Conservation (phyloP, 108 stramenopile species). For the Nannochloropsis granulata region DNA sequence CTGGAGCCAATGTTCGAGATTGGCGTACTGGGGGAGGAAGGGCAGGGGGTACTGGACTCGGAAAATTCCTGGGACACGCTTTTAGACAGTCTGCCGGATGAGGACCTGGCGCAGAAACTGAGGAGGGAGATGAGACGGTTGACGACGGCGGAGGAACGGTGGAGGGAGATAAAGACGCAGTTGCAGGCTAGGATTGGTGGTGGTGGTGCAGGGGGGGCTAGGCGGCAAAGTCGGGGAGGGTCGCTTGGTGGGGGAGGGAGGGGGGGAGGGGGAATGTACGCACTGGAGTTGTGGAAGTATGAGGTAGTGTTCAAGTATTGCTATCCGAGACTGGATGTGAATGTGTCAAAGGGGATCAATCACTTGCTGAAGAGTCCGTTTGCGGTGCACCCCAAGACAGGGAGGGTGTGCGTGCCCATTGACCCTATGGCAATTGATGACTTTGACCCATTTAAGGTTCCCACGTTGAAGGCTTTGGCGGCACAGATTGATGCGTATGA, state of each 20-base stretch:
- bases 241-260: neutral
- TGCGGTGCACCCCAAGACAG: slow-evolving; percentile 92
- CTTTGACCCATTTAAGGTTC: slow-evolving; percentile 47
- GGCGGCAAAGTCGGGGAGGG: neutral
- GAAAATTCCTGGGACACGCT: slow-evolving; percentile 57
- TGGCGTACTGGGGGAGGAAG: slow-evolving; percentile 45
- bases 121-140: neutral
- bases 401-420: slow-evolving; percentile 96
- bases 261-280: neutral
- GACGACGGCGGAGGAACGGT: neutral
- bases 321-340: slow-evolving; percentile 96
- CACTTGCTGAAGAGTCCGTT: slow-evolving; percentile 98
- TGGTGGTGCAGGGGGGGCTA: neutral
- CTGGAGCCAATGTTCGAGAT: slow-evolving; percentile 85
- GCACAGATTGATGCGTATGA: slow-evolving; percentile 23
- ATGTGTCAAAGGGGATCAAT: slow-evolving; percentile 95
- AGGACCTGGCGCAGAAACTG: slow-evolving; percentile 23
- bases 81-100: slow-evolving; percentile 60
- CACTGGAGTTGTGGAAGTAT: slow-evolving; percentile 68
- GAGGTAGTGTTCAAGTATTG: slow-evolving; percentile 75
- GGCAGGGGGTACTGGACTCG: slow-evolving; percentile 26
- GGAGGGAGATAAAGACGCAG: neutral
- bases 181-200: neutral
- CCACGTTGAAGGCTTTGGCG: slow-evolving; percentile 28
- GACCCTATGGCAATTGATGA: slow-evolving; percentile 22